Percentiles rank a stretch among this genome's conserved stretches.
Conservation (phyloP, 2,329 filamentous ascomycete genomes). For the Rosellinia necatrix region DNA sequence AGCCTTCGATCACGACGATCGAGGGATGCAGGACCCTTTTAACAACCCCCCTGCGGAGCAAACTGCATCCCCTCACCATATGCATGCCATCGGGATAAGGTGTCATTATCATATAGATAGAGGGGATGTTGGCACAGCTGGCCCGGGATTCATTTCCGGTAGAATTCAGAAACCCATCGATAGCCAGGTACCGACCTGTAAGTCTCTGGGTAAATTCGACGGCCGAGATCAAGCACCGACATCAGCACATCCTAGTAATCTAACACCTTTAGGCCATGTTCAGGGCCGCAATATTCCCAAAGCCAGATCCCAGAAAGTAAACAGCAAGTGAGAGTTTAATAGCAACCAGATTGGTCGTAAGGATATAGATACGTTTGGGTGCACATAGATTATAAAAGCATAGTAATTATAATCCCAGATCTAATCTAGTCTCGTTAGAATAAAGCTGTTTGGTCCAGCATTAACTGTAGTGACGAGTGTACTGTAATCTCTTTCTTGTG, state of each 20-base stretch:
- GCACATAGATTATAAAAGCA: too few relatives aligned
- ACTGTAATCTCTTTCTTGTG: too few relatives aligned
- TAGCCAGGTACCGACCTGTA: slow-evolving; percentile 5
- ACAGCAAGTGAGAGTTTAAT: too few relatives aligned
- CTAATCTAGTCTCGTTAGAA: too few relatives aligned
- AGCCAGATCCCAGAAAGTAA: too few relatives aligned
- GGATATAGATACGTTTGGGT: too few relatives aligned
- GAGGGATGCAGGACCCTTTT: background rate
- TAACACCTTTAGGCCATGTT: too few relatives aligned
- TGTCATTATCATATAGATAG: background rate
- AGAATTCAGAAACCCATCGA: slow-evolving; percentile 28
- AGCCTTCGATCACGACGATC: background rate
- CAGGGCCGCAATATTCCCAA: too few relatives aligned
- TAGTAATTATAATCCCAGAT: too few relatives aligned
- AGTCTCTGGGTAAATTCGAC: slow-evolving; percentile 19
- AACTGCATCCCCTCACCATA: slow-evolving; percentile 4
- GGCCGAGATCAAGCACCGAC: background rate
- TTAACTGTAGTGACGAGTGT: too few relatives aligned
- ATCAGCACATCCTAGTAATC: background rate
- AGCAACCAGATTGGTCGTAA: too few relatives aligned
- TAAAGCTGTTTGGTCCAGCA: too few relatives aligned
- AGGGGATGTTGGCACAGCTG: background rate
- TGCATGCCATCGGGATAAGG: slow-evolving; percentile 9
- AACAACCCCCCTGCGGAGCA: background rate
- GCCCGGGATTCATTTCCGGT: slow-evolving; percentile 32